Evolutionary conservation across 1,139 yeast species (phyloP), one percentile per base, ranked within the genome.

Genomic region (Candida pseudocylindracea): DNA sequence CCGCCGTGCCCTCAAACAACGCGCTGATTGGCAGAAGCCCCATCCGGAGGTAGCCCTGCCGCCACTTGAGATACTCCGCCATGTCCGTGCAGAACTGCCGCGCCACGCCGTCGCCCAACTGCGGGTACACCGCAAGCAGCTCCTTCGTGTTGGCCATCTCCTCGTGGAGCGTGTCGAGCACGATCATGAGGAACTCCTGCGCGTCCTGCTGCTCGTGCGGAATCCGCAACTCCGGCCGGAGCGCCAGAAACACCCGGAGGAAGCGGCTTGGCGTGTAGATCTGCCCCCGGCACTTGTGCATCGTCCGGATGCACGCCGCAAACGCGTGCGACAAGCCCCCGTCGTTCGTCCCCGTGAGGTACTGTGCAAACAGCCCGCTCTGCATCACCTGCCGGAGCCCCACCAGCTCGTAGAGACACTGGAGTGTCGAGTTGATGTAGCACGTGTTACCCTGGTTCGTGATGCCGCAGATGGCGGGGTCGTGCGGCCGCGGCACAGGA

Each of bases 171-270:
- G 72, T 59, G 45, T 75, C 85, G 37, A 76, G 50, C 8, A 74
- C 43, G 40, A 72, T 71, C 46, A 74, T 58, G 33, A 76, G 50
- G 43, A 74, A 75, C 41, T 76, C 91, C 38, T 75, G 80, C 2
- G 85, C 71, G 48, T 76, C 91, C 46, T 76, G 88, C 43, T 76
- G 91, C 41, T 73, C 79, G 39, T 59, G 51, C 0, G 85, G 85
- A 9, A 75, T 72, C 39, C 60, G 56, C 35, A 74, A 61, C 40
- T 70, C 78, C 0, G 81, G 81, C 40, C 72, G 68, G 29, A 72
- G 44, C 5, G 50, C 40, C 9, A 69, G 54, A 33, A 78, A 59
- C 2, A 63, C 53, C 36, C 71, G 57, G 29, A 74, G 53, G 41
- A 75, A 73, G 33, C 69, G 67, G 8, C 68, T 61, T 2, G 85